Percentiles rank a stretch among this genome's conserved stretches.
phyloP scores from a whole-genome alignment of 139 green algal species.

The Monoraphidium neglectum region DNA sequence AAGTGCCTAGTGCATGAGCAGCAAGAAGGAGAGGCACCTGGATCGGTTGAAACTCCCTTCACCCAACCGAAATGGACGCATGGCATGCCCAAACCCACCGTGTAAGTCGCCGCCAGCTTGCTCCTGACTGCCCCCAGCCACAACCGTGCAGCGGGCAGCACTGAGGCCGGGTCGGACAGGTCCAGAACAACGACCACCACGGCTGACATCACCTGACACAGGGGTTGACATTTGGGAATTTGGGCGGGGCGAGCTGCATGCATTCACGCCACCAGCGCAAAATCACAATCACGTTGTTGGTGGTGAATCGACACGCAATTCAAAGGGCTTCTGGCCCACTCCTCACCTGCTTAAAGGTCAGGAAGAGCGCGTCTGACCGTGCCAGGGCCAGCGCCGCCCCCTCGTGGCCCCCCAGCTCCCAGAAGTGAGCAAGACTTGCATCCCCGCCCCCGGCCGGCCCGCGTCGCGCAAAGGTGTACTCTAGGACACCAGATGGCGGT shows the following conservation, averaged over 20 bases:
- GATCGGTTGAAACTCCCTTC: no score
- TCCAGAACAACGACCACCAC: slow-evolving; percentile 41
- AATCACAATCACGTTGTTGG: background rate
- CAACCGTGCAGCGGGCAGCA: background rate
- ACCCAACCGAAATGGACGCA: no score
- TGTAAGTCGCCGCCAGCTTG: background rate
- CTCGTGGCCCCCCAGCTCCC: background rate
- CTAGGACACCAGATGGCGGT: slow-evolving; percentile 41
- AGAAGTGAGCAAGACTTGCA: background rate
- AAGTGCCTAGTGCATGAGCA: no score
- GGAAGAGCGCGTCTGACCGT: background rate
- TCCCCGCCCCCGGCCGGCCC: background rate
- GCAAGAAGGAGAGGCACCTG: no score
- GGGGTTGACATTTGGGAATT: background rate
- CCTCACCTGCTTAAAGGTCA: background rate
- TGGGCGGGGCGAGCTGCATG: background rate
- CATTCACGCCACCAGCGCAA: background rate
- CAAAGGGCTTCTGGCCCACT: background rate
- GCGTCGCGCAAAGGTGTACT: slow-evolving; percentile 39
- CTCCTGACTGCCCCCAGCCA: background rate
- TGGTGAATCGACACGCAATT: background rate
- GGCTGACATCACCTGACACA: slow-evolving; percentile 20
- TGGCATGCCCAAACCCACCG: no score
- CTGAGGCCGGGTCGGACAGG: slow-evolving; percentile 17
- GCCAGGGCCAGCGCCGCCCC: background rate